Evolutionary conservation across 2,329 filamentous ascomycete genomes (phyloP).

Genomic region (Exutisphaerella laricina): DNA sequence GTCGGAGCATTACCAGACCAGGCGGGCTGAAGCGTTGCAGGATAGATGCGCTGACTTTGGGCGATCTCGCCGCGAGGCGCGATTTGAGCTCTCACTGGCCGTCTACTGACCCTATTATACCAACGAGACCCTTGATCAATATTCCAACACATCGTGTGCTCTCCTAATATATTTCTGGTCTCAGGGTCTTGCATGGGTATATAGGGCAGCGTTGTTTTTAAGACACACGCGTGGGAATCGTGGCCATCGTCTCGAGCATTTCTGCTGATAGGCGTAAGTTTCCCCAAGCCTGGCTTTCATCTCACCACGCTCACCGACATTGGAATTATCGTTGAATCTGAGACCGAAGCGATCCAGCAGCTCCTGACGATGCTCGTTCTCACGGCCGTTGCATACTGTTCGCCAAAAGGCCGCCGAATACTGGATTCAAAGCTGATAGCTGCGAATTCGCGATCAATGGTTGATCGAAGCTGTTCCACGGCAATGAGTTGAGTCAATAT

Average conservation of each 20-base stretch:
- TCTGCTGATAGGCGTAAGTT: slow-evolving; percentile 16
- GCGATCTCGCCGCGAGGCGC: too few relatives aligned
- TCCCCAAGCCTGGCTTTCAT: slow-evolving; percentile 16
- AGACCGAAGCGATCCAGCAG: slow-evolving; percentile 12
- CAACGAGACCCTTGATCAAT: too few relatives aligned
- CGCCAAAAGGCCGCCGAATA: slow-evolving; percentile 15
- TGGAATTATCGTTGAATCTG: slow-evolving; percentile 8
- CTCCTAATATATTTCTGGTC: too few relatives aligned
- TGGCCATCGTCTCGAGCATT: slow-evolving; percentile 11
- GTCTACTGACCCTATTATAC: too few relatives aligned
- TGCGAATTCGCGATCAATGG: slow-evolving; percentile 11
- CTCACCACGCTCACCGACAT: slow-evolving; percentile 5
- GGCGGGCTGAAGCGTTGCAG: too few relatives aligned
- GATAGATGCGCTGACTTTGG: too few relatives aligned
- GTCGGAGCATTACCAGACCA: too few relatives aligned
- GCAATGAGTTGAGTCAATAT: slow-evolving; percentile 6
- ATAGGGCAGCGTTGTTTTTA: too few relatives aligned
- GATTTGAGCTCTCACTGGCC: too few relatives aligned
- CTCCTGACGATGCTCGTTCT: slow-evolving; percentile 6
- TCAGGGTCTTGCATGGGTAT: too few relatives aligned
- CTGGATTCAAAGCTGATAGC: slow-evolving; percentile 15
- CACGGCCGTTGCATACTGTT: slow-evolving; percentile 12
- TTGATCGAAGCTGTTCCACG: slow-evolving; percentile 6
- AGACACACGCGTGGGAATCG: slow-evolving; percentile 14
- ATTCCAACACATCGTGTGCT: too few relatives aligned